Percentiles rank a stretch among this genome's conserved stretches.
phyloP scores from a whole-genome alignment of 768 basidiomycete species.

The Kwoniella mangroviensis region DNA sequence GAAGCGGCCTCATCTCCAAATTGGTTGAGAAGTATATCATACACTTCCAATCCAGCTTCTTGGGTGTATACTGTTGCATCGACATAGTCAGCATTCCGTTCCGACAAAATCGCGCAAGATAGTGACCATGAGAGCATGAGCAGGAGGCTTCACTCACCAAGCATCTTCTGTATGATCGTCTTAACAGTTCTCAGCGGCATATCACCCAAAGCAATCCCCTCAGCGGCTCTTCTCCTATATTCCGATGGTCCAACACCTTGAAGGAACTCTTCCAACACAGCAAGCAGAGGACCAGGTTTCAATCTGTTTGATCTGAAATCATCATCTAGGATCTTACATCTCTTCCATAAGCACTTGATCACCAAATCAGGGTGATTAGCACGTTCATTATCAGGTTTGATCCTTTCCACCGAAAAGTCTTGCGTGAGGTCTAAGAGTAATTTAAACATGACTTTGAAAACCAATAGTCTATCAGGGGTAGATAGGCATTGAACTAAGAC shows the following conservation, averaged over 20 bases:
- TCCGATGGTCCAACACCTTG: slow-evolving; percentile 93
- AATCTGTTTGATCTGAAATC: slow-evolving; percentile 79
- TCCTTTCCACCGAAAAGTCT: slow-evolving; percentile 53
- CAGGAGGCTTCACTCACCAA: slow-evolving; percentile 72
- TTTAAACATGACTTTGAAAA: slow-evolving; percentile 72
- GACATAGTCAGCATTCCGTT: too few species aligned
- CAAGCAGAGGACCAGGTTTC: slow-evolving; percentile 85
- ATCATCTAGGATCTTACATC: slow-evolving; percentile 90
- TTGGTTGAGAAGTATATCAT: slow-evolving; percentile 83
- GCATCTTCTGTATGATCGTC: slow-evolving; percentile 95
- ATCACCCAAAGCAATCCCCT: slow-evolving; percentile 91
- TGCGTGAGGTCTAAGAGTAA: slow-evolving; percentile 78
- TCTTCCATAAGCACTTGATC: slow-evolving; percentile 96
- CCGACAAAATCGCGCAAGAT: too few species aligned
- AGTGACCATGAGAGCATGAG: slow-evolving; percentile 48
- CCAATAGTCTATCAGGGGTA: slow-evolving; percentile 83
- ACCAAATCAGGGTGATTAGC: slow-evolving; percentile 90
- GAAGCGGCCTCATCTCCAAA: slow-evolving; percentile 71
- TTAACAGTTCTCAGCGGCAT: slow-evolving; percentile 98
- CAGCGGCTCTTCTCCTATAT: slow-evolving; percentile 89
- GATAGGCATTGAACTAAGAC: slow-evolving; percentile 92
- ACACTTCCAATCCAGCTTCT: slow-evolving; percentile 65
- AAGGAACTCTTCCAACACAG: slow-evolving; percentile 90
- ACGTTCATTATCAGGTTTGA: slow-evolving; percentile 74
- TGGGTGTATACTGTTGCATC: slow-evolving; percentile 55